Percentiles rank a stretch among this genome's conserved stretches.
Evolutionary conservation across 2,329 filamentous ascomycete genomes (phyloP).

Genomic region (Colletotrichum lindemuthianum): DNA sequence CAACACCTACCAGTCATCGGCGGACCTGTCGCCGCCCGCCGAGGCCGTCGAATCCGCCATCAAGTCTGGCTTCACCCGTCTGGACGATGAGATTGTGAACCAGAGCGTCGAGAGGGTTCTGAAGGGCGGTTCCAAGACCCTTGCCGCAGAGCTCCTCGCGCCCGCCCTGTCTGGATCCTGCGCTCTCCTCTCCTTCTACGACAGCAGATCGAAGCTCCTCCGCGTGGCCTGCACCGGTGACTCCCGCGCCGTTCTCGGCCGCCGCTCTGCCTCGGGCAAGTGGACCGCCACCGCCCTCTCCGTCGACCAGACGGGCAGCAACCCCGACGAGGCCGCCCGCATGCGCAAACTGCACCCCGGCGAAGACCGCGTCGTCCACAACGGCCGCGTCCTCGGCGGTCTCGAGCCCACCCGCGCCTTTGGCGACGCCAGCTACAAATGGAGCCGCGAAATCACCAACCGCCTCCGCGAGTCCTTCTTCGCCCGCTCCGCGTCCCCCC

Average conservation of each 20-base stretch:
- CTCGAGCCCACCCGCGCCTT: conserved; percentile 95
- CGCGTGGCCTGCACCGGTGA: conserved; percentile 97
- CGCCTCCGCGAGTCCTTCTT: conserved; percentile 89
- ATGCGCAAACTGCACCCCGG: conserved; percentile 88
- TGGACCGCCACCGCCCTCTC: conserved; percentile 93
- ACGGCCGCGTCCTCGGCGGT: conserved; percentile 90
- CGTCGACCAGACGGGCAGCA: conserved; percentile 92
- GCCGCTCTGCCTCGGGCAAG: conserved; percentile 80
- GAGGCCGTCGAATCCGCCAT: conserved; percentile 91
- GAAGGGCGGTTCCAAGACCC: conserved; percentile 87
- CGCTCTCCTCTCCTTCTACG: conserved; percentile 95
- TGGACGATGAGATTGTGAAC: conserved; percentile 95
- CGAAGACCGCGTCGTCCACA: conserved; percentile 86
- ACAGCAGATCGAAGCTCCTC: conserved; percentile 84
- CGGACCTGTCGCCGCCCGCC: conserved; percentile 72
- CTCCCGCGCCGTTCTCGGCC: conserved; percentile 92
- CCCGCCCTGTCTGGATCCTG: conserved; percentile 97
- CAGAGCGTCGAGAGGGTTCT: conserved; percentile 92
- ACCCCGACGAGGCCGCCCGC: conserved; percentile 83
- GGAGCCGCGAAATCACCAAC: conserved; percentile 85
- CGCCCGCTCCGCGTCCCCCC: conserved; percentile 77
- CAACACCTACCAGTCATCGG: conserved; percentile 82
- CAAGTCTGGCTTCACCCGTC: conserved; percentile 86
- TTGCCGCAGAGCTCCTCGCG: conserved; percentile 89
- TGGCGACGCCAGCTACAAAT: conserved; percentile 97